Percentiles rank a stretch among this genome's conserved stretches.
phyloP scores from a whole-genome alignment of 2,329 filamentous ascomycete genomes.

The Paraconiothyrium brasiliense region DNA sequence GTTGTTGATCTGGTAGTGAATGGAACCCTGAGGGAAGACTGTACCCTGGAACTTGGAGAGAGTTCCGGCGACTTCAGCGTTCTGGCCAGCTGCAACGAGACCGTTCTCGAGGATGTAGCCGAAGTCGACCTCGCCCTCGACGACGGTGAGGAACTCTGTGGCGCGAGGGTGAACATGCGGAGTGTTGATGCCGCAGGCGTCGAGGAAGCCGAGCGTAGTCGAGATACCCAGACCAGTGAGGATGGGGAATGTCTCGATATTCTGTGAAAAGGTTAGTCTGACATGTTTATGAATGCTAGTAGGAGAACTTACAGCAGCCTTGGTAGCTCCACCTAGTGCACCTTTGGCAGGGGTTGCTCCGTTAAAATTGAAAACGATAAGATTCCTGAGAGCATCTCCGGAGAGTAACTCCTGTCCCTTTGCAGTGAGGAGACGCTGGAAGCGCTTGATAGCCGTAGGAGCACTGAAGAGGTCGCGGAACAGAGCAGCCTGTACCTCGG shows the following conservation, averaged over 20 bases:
- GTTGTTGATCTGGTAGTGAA: conserved; percentile 61
- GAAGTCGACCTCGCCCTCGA: conserved; percentile 53
- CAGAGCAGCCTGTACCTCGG: conserved; percentile 34
- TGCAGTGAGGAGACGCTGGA: conserved; percentile 47
- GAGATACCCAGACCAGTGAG: conserved; percentile 51
- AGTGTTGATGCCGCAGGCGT: conserved; percentile 59
- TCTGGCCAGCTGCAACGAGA: conserved; percentile 44
- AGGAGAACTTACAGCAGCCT: conserved; percentile 33
- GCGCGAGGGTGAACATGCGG: conserved; percentile 60
- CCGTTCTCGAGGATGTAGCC: conserved; percentile 60
- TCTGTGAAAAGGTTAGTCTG: conserved; percentile 29
- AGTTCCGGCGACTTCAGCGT: conserved; percentile 51
- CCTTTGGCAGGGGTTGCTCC: conserved; percentile 53
- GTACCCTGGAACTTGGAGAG: conserved; percentile 56
- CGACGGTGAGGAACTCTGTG: conserved; percentile 59
- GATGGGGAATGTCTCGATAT: conserved; percentile 52
- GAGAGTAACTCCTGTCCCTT: conserved; percentile 42
- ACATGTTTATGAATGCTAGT: neutral
- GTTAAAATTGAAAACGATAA: conserved; percentile 72
- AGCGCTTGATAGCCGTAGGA: conserved; percentile 50
- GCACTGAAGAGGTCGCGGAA: conserved; percentile 43
- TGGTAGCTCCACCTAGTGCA: conserved; percentile 62
- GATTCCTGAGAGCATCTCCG: conserved; percentile 39
- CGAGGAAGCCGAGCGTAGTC: conserved; percentile 51
- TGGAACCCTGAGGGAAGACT: conserved; percentile 57